Base-by-base conservation (phyloP, 768 basidiomycete genomes). In the Chalciporus piperatus region DNA sequence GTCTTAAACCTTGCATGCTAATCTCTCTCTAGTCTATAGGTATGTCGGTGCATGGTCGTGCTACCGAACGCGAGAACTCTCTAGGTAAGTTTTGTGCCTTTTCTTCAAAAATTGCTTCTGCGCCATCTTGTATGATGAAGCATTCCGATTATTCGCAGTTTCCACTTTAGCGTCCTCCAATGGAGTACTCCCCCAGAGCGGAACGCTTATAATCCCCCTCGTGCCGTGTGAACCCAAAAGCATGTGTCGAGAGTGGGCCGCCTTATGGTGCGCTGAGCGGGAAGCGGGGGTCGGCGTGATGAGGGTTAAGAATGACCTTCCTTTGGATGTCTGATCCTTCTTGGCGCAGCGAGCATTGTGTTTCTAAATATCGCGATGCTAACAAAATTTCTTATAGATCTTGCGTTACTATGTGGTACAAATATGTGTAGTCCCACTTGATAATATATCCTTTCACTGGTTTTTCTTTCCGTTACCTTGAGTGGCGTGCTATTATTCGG, bases 261-360 rank as follows among this genome's bases (percentile, higher is more conserved):
- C 79, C 78, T 61, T 66, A 45, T 20, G 59, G 83, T 83, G 82
- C 84, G 87, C 85, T 89, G 83, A 74, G 75, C 75, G 78, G 74
- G 66, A 85, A 76, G 81, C 74, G 80, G 81, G 78, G 85, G 86
- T 86, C 67, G 85, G 75, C 76, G 73, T 73, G 66, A 80, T 89
- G 87, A 76, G 83, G 76, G 86, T 67, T 70, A 60, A 61, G 23
- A 75, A 80, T 70, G 76, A 83, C 82, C 87, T 87, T 89, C 86
- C 86, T 85, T 87, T 85, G 87, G 86, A 89, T 89, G 87, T 88
- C 87, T 88, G 87, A 88, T 70, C 71, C 65, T 62, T 70, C 32
- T 46, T 41, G 67, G 60, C 67, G 58, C 60, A 65, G 59, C 64
- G 35, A 43, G 54, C 56, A 46, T 44, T n/a, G 12, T 45, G 2